Evolutionary conservation across 495 filamentous ascomycete genomes (phyloP).

Genomic region (Paragyromitra xinjiangensis): DNA sequence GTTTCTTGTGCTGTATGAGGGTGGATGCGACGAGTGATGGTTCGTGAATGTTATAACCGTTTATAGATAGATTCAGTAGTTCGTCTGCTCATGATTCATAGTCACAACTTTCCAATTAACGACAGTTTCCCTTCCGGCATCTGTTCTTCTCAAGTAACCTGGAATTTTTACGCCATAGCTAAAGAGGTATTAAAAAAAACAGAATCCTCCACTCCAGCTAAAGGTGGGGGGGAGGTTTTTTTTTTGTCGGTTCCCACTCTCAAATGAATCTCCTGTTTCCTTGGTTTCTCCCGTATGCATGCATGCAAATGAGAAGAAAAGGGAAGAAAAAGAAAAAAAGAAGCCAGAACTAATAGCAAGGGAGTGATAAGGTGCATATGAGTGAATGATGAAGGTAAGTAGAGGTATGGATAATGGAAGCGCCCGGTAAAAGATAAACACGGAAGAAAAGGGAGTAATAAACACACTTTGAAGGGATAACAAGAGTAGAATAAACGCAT

Average conservation of each 20-base stretch:
- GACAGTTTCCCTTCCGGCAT: not conserved
- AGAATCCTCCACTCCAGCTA: not conserved
- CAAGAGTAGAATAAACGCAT: slow-evolving; percentile 29
- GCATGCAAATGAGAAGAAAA: slow-evolving; percentile 11
- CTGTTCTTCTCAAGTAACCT: slow-evolving; percentile 8
- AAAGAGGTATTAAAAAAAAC: not conserved
- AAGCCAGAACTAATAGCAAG: slow-evolving; percentile 10
- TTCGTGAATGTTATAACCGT: not conserved
- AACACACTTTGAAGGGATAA: slow-evolving; percentile 6
- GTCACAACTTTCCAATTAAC: not conserved
- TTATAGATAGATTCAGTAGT: not conserved
- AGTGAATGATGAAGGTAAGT: slow-evolving; percentile 15
- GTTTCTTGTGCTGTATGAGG: not conserved
- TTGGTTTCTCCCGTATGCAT: slow-evolving; percentile 21
- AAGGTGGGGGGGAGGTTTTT: not conserved
- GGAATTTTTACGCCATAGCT: slow-evolving; percentile 33
- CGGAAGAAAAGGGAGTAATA: slow-evolving; percentile 27
- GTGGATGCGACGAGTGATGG: slow-evolving; percentile 11
- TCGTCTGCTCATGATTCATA: not conserved
- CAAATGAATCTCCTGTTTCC: not conserved
- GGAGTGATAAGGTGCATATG: slow-evolving; percentile 13
- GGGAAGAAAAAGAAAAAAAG: slow-evolving; percentile 17
- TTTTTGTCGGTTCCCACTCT: not conserved
- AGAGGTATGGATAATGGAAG: slow-evolving; percentile 12
- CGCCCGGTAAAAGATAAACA: slow-evolving; percentile 26